These are phyloP conservation scores for Collybia mongolica DNA, from an alignment of 768 basidiomycete species.

Conservation along the genomic window DNA sequence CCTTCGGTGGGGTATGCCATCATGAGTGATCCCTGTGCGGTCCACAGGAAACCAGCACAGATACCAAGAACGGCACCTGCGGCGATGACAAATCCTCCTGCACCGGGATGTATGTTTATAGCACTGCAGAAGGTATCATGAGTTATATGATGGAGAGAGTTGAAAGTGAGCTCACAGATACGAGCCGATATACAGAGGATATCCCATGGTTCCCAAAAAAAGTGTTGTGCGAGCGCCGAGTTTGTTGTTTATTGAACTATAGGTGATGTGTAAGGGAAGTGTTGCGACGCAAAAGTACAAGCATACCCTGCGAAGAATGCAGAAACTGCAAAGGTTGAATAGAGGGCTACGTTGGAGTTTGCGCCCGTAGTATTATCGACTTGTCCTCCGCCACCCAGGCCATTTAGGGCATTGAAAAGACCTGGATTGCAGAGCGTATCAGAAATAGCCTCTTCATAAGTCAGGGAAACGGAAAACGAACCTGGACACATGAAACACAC, in stretches of 20 bases:
- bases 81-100: slow-evolving; percentile 63
- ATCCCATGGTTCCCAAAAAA: slow-evolving; percentile 71
- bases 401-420: slow-evolving; percentile 62
- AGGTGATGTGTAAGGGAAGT: not conserved
- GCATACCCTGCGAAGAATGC: slow-evolving; percentile 70
- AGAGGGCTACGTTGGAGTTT: slow-evolving; percentile 57
- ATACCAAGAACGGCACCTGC: slow-evolving; percentile 74
- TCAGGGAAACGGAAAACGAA: slow-evolving; percentile 25
- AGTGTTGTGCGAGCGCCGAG: slow-evolving; percentile 78
- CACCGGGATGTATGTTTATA: slow-evolving; percentile 65
- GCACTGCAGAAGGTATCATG: slow-evolving; percentile 37
- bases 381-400: slow-evolving; percentile 64
- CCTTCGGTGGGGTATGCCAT: slow-evolving; percentile 78
- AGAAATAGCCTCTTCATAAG: not conserved
- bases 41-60: slow-evolving; percentile 74
- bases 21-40: slow-evolving; percentile 84
- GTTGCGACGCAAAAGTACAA: not conserved
- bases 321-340: slow-evolving; percentile 57
- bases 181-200: slow-evolving; percentile 72
- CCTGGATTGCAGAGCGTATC: slow-evolving; percentile 33
- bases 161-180: slow-evolving; percentile 51
- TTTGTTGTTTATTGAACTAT: slow-evolving; percentile 75
- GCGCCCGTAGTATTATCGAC: slow-evolving; percentile 50
- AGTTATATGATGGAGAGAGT: not conserved
- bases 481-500: slow-evolving; percentile 51